A percentile compares a stretch with the other conserved stretches of the same genome.
phyloP scores from a whole-genome alignment of 805 yeast genomes.

The Candida broadrunensis region DNA sequence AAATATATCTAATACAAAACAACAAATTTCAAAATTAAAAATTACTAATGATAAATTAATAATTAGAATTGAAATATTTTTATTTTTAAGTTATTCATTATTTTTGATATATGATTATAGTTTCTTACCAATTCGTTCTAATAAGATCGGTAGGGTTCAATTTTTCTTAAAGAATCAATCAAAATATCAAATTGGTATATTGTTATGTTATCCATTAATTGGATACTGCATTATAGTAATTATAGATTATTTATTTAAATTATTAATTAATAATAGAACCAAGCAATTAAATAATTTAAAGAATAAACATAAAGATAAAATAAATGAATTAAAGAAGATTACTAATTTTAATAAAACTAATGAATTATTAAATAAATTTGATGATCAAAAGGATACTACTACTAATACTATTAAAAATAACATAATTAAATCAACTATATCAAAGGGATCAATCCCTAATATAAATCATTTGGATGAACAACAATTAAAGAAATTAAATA shows the following conservation, averaged over 20 bases:
- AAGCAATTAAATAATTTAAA: constrained; percentile 25
- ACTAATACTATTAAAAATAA: background rate
- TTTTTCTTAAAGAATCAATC: constrained; percentile 25
- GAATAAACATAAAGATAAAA: constrained; percentile 48
- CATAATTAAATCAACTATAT: background rate
- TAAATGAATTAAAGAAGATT: constrained; percentile 65
- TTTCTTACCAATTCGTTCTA: constrained; percentile 11
- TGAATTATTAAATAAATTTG: constrained; percentile 64
- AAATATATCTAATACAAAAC: constrained; percentile 22
- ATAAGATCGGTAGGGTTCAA: constrained; percentile 1
- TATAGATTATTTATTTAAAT: constrained; percentile 13
- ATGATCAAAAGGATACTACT: constrained; percentile 5
- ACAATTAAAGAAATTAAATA: constrained; percentile 8
- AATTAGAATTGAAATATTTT: constrained; percentile 8
- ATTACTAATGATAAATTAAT: constrained; percentile 12
- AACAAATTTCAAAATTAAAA: constrained; percentile 20
- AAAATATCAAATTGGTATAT: constrained; percentile 10
- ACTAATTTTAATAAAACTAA: constrained; percentile 77
- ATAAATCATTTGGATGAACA: constrained; percentile 1
- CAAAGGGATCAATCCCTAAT: background rate
- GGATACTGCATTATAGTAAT: constrained; percentile 14
- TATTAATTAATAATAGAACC: constrained; percentile 19
- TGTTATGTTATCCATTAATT: constrained; percentile 23
- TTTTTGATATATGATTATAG: constrained; percentile 20
- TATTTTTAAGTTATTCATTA: constrained; percentile 18